Base-by-base conservation (phyloP, 1,139 yeast genomes). In the Kodamaea fungicola region DNA sequence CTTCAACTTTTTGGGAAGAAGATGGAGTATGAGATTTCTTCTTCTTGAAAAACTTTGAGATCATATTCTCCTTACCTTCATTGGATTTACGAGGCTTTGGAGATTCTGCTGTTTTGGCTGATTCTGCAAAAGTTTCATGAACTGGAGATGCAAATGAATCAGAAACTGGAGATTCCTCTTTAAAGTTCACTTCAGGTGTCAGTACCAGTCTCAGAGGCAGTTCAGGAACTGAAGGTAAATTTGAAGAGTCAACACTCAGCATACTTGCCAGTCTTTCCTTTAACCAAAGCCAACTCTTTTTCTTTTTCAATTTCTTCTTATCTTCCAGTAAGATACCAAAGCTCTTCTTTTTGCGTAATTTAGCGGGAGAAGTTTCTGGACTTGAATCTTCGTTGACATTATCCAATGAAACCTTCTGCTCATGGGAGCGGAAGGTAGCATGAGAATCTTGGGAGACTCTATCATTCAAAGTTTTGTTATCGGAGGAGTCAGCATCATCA, bases 21-120 rank as follows among this genome's bases (percentile, higher is more conserved):
- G 34, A 28, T 10, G 37, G 30, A 10, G 35, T 22, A 8, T 32
- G 29, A 8, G 33, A 8, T 34, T 63, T 55, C 44, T 67, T 70
- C 53, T 69, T 65, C 51, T 67, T 70, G 59, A 72, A 72, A 22
- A 72, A 59, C 44, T 69, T 70, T 21, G 68, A 51, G 12, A 72
- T 66, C 39, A 70, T 67, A 42, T 67, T 71, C 41, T 69, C 75
- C 45, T 67, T 66, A 3, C 64, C 52, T 30, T 42, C 47, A 19
- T 33, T 33, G 26, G 34, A 22, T 9, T 38, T 38, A 12, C 35
- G 35, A 22, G 35, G 23, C 6, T 42, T 34, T 8, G 28, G 34
- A 12, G 30, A 10, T 9, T 10, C 12, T 3, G 8, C 12, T 4
- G 12, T 12, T 4, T 10, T 9, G 8, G 29, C 13, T n/a, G 29